Percentiles rank a stretch among this genome's conserved stretches.
These are phyloP conservation scores for Macrotyloma uniflorum DNA, from an alignment of 306 rosid genomes.

Conservation along the genomic window DNA sequence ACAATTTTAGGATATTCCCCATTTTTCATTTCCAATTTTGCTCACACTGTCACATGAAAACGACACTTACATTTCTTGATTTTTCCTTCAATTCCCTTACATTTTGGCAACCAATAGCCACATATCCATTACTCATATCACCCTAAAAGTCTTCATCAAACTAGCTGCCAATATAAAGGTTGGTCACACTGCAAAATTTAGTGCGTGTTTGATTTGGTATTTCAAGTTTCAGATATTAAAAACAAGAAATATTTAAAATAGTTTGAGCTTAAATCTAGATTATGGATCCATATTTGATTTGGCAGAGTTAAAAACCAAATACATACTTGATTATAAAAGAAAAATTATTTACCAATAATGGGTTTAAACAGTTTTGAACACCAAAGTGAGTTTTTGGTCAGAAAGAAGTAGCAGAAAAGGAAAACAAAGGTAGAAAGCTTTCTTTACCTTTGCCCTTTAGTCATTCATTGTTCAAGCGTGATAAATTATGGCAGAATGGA, in stretches of 20 bases:
- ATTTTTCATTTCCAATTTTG: constrained; percentile 15
- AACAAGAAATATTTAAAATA: too few relatives aligned
- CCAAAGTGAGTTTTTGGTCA: background rate
- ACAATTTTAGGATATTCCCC: background rate
- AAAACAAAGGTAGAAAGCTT: background rate
- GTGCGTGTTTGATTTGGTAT: too few relatives aligned
- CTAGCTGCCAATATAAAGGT: background rate
- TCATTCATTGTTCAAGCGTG: constrained; percentile 16
- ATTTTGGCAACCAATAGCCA: background rate
- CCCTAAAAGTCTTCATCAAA: background rate
- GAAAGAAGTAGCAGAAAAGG: background rate
- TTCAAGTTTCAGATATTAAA: too few relatives aligned
- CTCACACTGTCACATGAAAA: background rate
- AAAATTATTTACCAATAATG: too few relatives aligned
- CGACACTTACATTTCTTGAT: background rate
- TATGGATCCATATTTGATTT: too few relatives aligned
- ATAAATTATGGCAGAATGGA: constrained; percentile 13
- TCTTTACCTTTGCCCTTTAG: constrained; percentile 5
- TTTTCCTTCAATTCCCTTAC: background rate
- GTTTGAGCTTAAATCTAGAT: too few relatives aligned
- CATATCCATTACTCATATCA: background rate
- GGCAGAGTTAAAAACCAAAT: too few relatives aligned
- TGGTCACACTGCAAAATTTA: background rate
- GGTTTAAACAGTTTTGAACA: constrained; percentile 13
- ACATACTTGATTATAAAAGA: too few relatives aligned